Evolutionary conservation across 2,329 filamentous ascomycete genomes (phyloP).

Genomic region (Hortaea sp.): DNA sequence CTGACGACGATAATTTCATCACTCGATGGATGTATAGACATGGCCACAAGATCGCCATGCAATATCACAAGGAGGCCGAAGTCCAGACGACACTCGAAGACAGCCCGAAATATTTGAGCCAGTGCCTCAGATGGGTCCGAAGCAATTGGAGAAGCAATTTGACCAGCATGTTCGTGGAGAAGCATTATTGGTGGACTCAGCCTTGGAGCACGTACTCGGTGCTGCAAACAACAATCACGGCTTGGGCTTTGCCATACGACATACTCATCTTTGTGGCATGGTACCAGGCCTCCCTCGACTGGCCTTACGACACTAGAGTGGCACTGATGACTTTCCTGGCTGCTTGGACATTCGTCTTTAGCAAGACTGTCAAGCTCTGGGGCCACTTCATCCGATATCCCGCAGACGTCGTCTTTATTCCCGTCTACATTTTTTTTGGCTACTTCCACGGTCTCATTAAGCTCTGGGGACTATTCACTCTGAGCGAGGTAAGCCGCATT

Average conservation of each 20-base stretch:
- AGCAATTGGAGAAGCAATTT: constrained; percentile 98
- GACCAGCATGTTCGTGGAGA: constrained; percentile 76
- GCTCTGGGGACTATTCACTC: constrained; percentile 72
- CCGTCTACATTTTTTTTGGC: constrained; percentile 80
- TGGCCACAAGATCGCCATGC: constrained; percentile 88
- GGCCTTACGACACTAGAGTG: constrained; percentile 23
- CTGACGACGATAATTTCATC: constrained; percentile 97
- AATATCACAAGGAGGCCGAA: constrained; percentile 84
- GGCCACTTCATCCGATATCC: constrained; percentile 81
- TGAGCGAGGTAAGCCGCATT: constrained; percentile 49
- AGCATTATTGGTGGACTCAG: constrained; percentile 76
- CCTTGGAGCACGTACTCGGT: constrained; percentile 90
- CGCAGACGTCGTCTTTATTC: constrained; percentile 66
- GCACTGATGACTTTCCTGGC: constrained; percentile 52
- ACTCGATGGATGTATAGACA: constrained; percentile 91
- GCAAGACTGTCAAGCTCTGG: constrained; percentile 83
- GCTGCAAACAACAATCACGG: constrained; percentile 84
- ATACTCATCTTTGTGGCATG: constrained; percentile 59
- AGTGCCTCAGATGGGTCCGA: constrained; percentile 88
- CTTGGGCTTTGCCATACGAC: constrained; percentile 73
- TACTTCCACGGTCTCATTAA: constrained; percentile 92
- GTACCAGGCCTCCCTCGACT: constrained; percentile 53
- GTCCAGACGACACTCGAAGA: constrained; percentile 90
- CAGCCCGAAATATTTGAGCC: constrained; percentile 78
- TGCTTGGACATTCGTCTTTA: constrained; percentile 65